These are phyloP conservation scores for Coelastrella sp. DNA, from an alignment of 139 green algal species.

Conservation along the genomic window DNA sequence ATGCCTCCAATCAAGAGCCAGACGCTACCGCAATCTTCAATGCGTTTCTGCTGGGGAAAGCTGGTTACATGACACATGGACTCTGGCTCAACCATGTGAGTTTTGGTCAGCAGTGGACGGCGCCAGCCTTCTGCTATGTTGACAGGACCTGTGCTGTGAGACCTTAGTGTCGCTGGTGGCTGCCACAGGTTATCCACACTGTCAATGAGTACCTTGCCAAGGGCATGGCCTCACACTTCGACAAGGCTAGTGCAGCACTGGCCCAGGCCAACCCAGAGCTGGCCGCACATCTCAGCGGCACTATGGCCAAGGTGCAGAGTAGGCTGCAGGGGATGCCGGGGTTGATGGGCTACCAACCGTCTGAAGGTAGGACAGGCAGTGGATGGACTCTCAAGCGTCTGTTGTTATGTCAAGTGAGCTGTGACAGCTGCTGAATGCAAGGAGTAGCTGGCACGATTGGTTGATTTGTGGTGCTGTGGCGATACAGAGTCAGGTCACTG, in stretches of 20 bases:
- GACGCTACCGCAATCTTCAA: no score
- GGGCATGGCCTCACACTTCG: conserved; percentile 2
- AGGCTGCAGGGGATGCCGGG: conserved; percentile 10
- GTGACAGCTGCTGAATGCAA: no score
- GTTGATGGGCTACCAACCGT: neutral
- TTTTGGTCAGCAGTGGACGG: no score
- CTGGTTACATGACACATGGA: no score
- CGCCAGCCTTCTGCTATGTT: no score
- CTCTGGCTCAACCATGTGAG: no score
- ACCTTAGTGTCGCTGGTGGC: no score
- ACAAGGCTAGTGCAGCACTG: neutral
- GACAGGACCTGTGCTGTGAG: neutral
- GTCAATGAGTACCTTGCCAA: conserved; percentile 20
- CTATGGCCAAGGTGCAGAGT: neutral
- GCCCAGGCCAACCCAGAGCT: neutral
- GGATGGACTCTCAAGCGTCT: neutral
- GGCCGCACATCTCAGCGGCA: neutral
- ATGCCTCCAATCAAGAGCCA: no score
- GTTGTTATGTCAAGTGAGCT: neutral
- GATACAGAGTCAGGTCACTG: no score
- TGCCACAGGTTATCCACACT: conserved; percentile 1
- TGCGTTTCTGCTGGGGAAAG: no score
- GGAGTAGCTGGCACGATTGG: no score
- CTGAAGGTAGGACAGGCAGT: neutral
- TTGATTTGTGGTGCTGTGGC: no score